Evolutionary conservation across 208 protist genomes (phyloP).

Genomic region (Trypanosoma lewisi): DNA sequence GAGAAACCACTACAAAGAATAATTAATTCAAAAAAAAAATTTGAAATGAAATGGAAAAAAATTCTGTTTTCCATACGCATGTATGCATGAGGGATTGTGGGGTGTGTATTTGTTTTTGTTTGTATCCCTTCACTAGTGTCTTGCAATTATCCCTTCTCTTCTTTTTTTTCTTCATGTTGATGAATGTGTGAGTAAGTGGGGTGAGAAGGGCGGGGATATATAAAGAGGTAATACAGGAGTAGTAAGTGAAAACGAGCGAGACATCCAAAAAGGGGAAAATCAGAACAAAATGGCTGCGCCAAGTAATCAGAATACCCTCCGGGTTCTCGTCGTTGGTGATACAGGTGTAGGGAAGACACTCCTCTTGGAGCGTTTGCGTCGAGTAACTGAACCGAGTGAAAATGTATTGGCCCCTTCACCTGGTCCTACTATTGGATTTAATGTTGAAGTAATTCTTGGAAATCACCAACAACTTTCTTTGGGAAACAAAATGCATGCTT

Average conservation of each 20-base stretch:
- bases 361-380: constrained; percentile 60
- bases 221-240: too few relatives aligned
- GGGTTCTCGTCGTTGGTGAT: constrained; percentile 79
- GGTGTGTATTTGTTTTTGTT: not conserved
- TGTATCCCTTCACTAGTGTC: not conserved
- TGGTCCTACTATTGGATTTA: constrained; percentile 58
- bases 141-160: not conserved
- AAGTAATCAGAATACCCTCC: constrained; percentile 10
- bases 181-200: not conserved
- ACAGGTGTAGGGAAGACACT: constrained; percentile 81
- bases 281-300: not conserved
- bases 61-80: not conserved
- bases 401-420: constrained; percentile 12
- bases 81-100: too few relatives aligned
- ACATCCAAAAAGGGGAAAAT: too few relatives aligned
- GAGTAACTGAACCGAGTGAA: constrained; percentile 23
- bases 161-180: not conserved
- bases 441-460: constrained; percentile 40
- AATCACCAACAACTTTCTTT: not conserved
- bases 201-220: not conserved
- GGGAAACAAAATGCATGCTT: not conserved
- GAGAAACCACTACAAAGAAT: too few relatives aligned
- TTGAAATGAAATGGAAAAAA: not conserved
- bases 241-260: too few relatives aligned
- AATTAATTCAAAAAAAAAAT: not conserved